Evolutionary conservation across 2,329 filamentous ascomycete species (phyloP), one percentile per base, ranked within the genome.

Genomic region (Colletotrichum chlorophyti): DNA sequence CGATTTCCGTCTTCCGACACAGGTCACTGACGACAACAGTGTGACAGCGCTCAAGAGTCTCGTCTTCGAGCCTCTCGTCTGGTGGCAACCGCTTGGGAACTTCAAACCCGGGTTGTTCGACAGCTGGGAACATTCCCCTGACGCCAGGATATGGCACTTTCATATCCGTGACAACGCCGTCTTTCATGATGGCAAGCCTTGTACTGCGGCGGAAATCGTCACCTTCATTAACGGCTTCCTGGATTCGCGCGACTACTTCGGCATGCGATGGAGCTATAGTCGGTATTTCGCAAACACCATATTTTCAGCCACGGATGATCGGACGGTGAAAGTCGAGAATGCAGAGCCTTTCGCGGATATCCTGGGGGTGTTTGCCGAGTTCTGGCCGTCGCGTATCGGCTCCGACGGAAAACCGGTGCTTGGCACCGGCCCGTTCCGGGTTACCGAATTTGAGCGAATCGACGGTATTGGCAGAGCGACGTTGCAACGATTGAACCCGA

Each of bases 221-320:
- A 15, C 2, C 14, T 55, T 50, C 23, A 42, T 55, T 17, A 31
- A 27, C 12, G 52, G 45, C 0, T 45, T 55, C 11, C 23, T 55
- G 19, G 52, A 55, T 29, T 50, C 52, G 9, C 37, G 52, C 27
- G 52, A 55, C 29, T 55, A 55, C 45, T 55, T 55, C 11, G 52
- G 52, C 23, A 55, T 55, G 52, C 52, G 45, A 7, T 55, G 52
- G 52, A 55, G 52, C 24, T 55, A 55, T 23, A 55, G 52, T 37
- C 52, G 52, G 10, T 55, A 55, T 14, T 55, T 55, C 1, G 45
- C 37, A 0, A 12, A 34, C 3, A 37, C 37, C 11, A 29, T 7
- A 10, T 21, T 51, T n/a, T 29, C 29, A 4, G 37, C 45, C 8
- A 11, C 17, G 14, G 31, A 43, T n/a, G 24, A 24, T 6, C 31